Conservation (phyloP, 352 stramenopile species). For the Lagenidium sp. region DNA sequence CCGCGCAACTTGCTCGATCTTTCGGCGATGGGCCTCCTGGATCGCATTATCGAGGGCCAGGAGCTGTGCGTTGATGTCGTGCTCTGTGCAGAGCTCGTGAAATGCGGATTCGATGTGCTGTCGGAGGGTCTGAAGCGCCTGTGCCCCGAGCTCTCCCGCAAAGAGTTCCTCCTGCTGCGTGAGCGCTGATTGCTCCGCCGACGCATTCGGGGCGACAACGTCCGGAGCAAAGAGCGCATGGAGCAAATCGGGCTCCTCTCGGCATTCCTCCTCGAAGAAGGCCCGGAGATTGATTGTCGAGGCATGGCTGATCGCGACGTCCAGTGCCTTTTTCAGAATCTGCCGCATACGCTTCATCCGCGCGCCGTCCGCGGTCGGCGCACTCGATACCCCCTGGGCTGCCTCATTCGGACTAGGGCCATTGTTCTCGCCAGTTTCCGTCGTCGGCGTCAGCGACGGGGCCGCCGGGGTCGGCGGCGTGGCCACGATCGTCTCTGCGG, state of each 20-base stretch:
- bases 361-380: no score
- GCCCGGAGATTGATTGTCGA: slow-evolving; percentile 33
- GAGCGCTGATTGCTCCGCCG: not conserved
- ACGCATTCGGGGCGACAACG: not conserved
- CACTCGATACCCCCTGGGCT: no score
- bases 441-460: no score
- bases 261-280: slow-evolving; percentile 42
- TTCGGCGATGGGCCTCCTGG: slow-evolving; percentile 25
- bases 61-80: slow-evolving; percentile 40
- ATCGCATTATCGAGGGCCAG: slow-evolving; percentile 38
- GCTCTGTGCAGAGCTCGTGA: slow-evolving; percentile 32
- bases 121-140: slow-evolving; percentile 38
- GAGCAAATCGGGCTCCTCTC: slow-evolving; percentile 37
- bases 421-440: no score
- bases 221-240: slow-evolving; percentile 29
- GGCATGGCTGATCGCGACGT: slow-evolving; percentile 41
- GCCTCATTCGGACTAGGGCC: no score
- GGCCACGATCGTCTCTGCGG: no score
- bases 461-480: no score
- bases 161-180: slow-evolving; percentile 15
- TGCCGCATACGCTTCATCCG: slow-evolving; percentile 49
- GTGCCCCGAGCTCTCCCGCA: slow-evolving; percentile 35
- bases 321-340: slow-evolving; percentile 56
- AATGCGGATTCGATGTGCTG: slow-evolving; percentile 50
- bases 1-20: slow-evolving; percentile 22